These are phyloP conservation scores for Chaetothyriales sp. DNA, from an alignment of 2,329 filamentous ascomycete species.

Conservation along the genomic window DNA sequence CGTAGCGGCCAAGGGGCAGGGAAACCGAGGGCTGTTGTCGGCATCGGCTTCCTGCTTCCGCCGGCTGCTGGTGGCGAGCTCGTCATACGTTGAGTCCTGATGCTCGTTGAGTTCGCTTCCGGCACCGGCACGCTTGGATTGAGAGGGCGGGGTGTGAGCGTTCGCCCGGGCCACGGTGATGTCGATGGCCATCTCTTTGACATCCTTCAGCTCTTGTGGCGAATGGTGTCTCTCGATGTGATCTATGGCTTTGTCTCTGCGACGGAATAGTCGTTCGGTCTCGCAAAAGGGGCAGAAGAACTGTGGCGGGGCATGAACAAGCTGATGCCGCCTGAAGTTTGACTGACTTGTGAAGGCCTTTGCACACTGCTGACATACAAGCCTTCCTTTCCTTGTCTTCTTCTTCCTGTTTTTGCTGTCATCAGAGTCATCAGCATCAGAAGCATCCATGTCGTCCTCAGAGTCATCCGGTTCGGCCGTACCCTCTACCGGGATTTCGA, in stretches of 20 bases:
- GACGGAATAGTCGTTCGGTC: neutral
- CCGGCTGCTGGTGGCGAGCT: neutral
- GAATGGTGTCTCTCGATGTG: neutral
- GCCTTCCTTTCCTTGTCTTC: too few relatives aligned
- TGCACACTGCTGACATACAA: neutral
- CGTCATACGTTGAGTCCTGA: neutral
- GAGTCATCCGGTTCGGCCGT: neutral
- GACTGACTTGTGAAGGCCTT: neutral
- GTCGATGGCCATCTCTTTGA: neutral
- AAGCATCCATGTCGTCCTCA: neutral
- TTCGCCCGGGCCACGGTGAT: neutral
- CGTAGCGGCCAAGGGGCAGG: slow-evolving; percentile 8
- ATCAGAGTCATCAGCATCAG: neutral
- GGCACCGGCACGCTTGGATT: neutral
- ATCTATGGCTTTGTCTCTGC: neutral
- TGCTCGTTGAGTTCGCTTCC: neutral
- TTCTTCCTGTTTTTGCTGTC: neutral
- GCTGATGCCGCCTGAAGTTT: neutral
- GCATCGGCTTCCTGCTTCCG: too few relatives aligned
- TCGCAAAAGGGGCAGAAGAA: neutral
- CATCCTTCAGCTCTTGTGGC: neutral
- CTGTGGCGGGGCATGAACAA: neutral
- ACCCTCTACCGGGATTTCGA: slow-evolving; percentile 1
- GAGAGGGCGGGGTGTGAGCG: too few relatives aligned
- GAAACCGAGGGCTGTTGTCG: slow-evolving; percentile 3